Conservation (phyloP, 2,329 filamentous ascomycete genomes). For the Sporothrix euskadiensis region DNA sequence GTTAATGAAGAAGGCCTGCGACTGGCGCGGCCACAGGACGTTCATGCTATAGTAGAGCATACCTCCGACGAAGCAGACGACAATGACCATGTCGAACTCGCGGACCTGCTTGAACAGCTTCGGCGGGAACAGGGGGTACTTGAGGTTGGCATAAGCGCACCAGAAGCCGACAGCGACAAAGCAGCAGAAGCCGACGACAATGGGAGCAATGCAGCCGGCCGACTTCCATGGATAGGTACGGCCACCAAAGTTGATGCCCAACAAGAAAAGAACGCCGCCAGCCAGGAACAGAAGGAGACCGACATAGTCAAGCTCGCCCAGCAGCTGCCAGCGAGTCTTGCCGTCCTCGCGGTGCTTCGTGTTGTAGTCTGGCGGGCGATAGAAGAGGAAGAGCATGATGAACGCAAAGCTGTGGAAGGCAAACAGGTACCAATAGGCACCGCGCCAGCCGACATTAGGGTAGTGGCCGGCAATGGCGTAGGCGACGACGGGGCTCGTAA, state of each 20-base stretch:
- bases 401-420: constrained; percentile 34
- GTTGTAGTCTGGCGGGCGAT: constrained; percentile 42
- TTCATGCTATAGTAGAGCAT: constrained; percentile 41
- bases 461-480: constrained; percentile 41
- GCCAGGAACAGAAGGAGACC: constrained; percentile 37
- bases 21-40: constrained; percentile 38
- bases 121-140: constrained; percentile 39
- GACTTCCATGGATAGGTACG: constrained; percentile 38
- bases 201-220: constrained; percentile 37
- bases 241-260: constrained; percentile 39
- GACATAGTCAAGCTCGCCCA: constrained; percentile 43
- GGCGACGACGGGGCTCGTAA: constrained; percentile 34
- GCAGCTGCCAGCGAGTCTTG: constrained; percentile 36
- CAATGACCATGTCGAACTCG: constrained; percentile 37
- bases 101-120: constrained; percentile 35
- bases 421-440: constrained; percentile 35
- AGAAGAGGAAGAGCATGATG: constrained; percentile 37
- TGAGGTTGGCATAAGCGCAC: constrained; percentile 36
- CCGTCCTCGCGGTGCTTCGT: constrained; percentile 40
- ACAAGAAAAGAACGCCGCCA: constrained; percentile 37
- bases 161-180: constrained; percentile 39
- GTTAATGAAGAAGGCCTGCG: constrained; percentile 48
- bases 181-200: constrained; percentile 38
- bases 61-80: constrained; percentile 39
- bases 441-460: constrained; percentile 33